Evolutionary conservation across 2,329 filamentous ascomycete species (phyloP).

Genomic region (Ophiosphaerella korrae): DNA sequence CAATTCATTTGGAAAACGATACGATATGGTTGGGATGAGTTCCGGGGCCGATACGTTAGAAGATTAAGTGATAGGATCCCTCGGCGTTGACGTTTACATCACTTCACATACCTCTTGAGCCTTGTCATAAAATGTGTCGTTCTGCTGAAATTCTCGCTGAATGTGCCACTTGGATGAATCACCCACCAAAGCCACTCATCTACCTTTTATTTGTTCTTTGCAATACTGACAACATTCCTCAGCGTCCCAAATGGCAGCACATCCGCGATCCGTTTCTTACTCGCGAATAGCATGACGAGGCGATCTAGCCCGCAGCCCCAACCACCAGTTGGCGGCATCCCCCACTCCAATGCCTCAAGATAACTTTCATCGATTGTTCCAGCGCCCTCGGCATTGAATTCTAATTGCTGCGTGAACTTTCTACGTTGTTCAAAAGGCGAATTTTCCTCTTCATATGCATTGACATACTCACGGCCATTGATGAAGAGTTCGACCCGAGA

Average conservation of each 20-base stretch:
- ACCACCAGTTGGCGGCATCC: slow-evolving; percentile 91
- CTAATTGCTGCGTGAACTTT: slow-evolving; percentile 73
- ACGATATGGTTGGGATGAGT: too few relatives aligned
- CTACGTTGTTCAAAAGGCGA: slow-evolving; percentile 81
- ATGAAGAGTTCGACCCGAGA: slow-evolving; percentile 87
- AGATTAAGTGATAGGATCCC: too few relatives aligned
- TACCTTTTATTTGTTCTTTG: slow-evolving; percentile 27
- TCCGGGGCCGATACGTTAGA: too few relatives aligned
- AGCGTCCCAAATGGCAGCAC: slow-evolving; percentile 88
- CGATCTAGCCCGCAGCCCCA: slow-evolving; percentile 96
- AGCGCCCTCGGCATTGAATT: slow-evolving; percentile 40
- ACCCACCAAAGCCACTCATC: too few relatives aligned
- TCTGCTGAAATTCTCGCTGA: too few relatives aligned
- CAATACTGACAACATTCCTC: slow-evolving; percentile 59
- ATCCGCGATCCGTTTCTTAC: slow-evolving; percentile 78
- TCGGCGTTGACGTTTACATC: too few relatives aligned
- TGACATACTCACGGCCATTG: slow-evolving; percentile 79
- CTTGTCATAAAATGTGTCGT: too few relatives aligned
- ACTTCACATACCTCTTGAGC: too few relatives aligned
- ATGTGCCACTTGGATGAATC: too few relatives aligned
- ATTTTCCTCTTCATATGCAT: slow-evolving; percentile 99
- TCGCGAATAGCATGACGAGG: slow-evolving; percentile 87
- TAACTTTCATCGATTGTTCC: slow-evolving; percentile 77
- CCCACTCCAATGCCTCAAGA: slow-evolving; percentile 81
- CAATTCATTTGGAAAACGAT: too few relatives aligned